phyloP scores from a whole-genome alignment of 257 asterid species.

The Solanum clarkiae region DNA sequence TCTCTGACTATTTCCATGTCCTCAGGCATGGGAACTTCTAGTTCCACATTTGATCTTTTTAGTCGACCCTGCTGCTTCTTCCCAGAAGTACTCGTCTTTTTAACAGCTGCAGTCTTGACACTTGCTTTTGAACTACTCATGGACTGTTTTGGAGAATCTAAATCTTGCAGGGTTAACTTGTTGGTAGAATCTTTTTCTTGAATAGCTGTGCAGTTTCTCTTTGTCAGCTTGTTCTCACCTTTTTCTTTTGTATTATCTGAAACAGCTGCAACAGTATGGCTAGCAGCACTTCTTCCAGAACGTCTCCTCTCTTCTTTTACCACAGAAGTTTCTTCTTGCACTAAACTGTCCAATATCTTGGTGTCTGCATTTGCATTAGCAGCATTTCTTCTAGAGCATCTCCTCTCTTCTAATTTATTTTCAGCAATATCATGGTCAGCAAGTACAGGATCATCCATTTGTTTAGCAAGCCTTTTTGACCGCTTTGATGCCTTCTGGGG shows the following conservation, averaged over 20 bases:
- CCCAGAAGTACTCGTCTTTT: constrained; percentile 1
- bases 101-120: neutral
- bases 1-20: constrained; percentile 2
- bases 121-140: constrained; percentile 2
- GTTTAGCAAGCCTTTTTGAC: constrained; percentile 19
- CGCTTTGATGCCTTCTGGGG: constrained; percentile 16
- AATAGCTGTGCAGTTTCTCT: neutral
- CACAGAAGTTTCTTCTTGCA: constrained; percentile 7
- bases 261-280: neutral
- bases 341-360: neutral
- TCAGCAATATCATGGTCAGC: neutral
- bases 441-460: constrained; percentile 3
- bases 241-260: neutral
- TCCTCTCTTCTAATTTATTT: constrained; percentile 6
- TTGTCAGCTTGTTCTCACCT: neutral
- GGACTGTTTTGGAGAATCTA: constrained; percentile 4
- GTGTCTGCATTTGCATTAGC: neutral
- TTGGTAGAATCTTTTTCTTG: neutral
- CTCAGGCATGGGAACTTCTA: constrained; percentile 15
- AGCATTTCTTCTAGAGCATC: constrained; percentile 33
- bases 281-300: neutral
- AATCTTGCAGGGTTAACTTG: neutral
- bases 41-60: constrained; percentile 1
- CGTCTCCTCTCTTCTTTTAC: neutral
- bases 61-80: constrained; percentile 4